Conservation (phyloP, 495 filamentous ascomycete genomes). For the Aspergillus haitiensis region DNA sequence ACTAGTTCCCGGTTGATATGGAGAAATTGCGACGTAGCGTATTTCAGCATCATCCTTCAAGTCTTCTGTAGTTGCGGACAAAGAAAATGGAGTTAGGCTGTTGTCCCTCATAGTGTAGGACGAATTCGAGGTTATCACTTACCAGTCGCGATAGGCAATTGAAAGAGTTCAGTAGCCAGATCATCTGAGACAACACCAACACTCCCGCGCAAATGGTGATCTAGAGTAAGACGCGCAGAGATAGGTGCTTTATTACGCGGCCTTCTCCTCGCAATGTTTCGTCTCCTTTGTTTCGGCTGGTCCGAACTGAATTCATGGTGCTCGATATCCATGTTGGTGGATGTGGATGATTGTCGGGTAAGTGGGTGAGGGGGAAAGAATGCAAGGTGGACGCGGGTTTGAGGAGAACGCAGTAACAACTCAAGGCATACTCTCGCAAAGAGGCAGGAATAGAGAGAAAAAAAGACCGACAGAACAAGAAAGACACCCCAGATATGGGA, state of each 20-base stretch:
- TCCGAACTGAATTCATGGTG: constrained; percentile 39
- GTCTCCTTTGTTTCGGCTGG: constrained; percentile 44
- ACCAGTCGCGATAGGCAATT: constrained; percentile 47
- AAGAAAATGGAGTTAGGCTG: constrained; percentile 11
- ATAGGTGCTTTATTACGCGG: constrained; percentile 57
- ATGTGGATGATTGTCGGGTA: constrained; percentile 31
- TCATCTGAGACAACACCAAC: constrained; percentile 85
- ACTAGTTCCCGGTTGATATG: constrained; percentile 65
- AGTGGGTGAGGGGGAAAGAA: constrained; percentile 10
- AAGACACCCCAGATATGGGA: constrained; percentile 1
- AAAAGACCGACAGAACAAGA: background rate
- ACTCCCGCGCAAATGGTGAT: constrained; percentile 84
- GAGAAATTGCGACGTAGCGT: constrained; percentile 75
- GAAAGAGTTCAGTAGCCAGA: constrained; percentile 79
- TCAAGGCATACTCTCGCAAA: constrained; percentile 15
- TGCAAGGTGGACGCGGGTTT: constrained; percentile 7
- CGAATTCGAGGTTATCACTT: constrained; percentile 16
- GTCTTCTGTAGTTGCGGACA: constrained; percentile 8
- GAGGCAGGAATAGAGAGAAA: constrained; percentile 5
- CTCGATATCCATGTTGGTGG: constrained; percentile 40
- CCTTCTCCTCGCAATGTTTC: constrained; percentile 38
- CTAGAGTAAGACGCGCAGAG: constrained; percentile 65
- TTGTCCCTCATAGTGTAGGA: background rate
- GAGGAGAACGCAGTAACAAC: constrained; percentile 10
- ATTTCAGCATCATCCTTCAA: constrained; percentile 34